Percentiles rank a stretch among this genome's conserved stretches.
Conservation (phyloP, 1,284 basidiomycete species). For the Marasmius oreades region DNA sequence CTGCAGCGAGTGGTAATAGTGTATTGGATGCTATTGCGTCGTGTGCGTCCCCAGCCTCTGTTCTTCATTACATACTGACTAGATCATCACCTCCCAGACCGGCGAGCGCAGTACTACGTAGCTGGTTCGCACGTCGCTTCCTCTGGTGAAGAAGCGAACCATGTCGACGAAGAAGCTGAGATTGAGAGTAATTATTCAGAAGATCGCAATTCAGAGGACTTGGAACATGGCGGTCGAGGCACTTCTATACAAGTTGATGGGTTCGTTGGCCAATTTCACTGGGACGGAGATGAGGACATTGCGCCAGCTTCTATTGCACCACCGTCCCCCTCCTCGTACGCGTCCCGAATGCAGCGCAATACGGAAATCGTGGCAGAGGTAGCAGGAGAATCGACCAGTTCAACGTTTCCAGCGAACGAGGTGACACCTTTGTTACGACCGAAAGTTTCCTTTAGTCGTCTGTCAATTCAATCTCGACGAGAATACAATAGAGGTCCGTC, state of each 20-base stretch:
- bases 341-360: not conserved
- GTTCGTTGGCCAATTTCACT: conserved; percentile 40
- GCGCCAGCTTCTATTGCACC: not conserved
- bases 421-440: conserved; percentile 14
- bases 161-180: conserved; percentile 33
- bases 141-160: conserved; percentile 30
- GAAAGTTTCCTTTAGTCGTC: conserved; percentile 10
- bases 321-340: not conserved
- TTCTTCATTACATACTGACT: not conserved
- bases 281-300: conserved; percentile 33
- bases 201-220: conserved; percentile 23
- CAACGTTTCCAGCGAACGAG: conserved; percentile 5
- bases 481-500: not conserved
- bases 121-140: conserved; percentile 55
- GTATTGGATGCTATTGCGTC: conserved; percentile 13
- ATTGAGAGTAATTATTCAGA: conserved; percentile 31
- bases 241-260: conserved; percentile 20
- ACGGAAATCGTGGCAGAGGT: not conserved
- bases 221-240: conserved; percentile 6
- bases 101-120: conserved; percentile 57
- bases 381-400: not conserved
- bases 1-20: conserved; percentile 12
- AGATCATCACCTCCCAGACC: conserved; percentile 40
- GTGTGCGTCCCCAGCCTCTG: not conserved
- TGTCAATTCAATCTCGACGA: not conserved